These are phyloP conservation scores for Trametes cingulata DNA, from an alignment of 768 basidiomycete species.

Conservation along the genomic window DNA sequence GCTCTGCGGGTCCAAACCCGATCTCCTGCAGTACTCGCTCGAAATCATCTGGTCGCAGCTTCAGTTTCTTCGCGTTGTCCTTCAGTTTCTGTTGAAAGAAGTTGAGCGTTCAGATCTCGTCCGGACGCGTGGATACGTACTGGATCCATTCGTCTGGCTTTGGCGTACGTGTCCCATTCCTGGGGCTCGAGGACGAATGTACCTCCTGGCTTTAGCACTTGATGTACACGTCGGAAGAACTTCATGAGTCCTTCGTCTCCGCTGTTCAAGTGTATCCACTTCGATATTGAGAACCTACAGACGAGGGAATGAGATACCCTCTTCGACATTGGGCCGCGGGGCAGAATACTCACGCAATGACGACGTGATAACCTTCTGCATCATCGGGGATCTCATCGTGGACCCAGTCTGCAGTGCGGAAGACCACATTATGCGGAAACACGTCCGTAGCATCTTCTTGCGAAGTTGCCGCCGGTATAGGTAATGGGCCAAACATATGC, in stretches of 20 bases:
- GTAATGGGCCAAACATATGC: conserved; percentile 74
- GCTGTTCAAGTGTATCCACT: conserved; percentile 88
- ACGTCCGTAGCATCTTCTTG: conserved; percentile 26
- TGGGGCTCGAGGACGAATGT: conserved; percentile 82
- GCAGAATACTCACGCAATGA: conserved; percentile 63
- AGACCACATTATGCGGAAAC: conserved; percentile 82
- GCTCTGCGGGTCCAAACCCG: conserved; percentile 57
- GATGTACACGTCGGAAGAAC: conserved; percentile 67
- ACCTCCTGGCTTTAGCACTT: conserved; percentile 61
- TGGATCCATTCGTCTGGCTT: conserved; percentile 68
- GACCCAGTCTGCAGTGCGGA: conserved; percentile 78
- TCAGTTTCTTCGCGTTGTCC: conserved; percentile 57
- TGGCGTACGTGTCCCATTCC: conserved; percentile 80
- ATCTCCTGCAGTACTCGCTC: conserved; percentile 51
- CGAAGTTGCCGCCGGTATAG: conserved; percentile 51
- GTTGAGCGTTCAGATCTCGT: neutral
- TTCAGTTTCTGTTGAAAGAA: conserved; percentile 46
- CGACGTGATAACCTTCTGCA: conserved; percentile 66
- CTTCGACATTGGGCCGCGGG: neutral
- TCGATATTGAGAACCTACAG: conserved; percentile 78
- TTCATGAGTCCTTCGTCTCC: conserved; percentile 69
- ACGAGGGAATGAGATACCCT: neutral
- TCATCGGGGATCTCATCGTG: conserved; percentile 55
- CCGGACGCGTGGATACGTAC: conserved; percentile 35
- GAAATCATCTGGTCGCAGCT: conserved; percentile 67